Conservation (phyloP, 176 grass and related monocot species). For the Juncus effusus region DNA sequence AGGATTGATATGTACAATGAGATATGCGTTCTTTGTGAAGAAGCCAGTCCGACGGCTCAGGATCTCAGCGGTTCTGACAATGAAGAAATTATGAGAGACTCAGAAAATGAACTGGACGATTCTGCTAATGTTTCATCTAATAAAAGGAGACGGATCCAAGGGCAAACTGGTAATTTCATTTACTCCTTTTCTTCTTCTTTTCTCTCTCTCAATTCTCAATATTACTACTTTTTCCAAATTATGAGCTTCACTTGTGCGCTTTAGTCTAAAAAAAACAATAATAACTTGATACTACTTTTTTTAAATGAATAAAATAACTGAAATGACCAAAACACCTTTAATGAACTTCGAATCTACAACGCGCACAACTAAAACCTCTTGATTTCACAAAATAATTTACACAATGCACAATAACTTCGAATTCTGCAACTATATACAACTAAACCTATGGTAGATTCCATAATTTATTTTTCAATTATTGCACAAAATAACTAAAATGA, state of each 20-base stretch:
- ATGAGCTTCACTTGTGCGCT: too few species aligned
- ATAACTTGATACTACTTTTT: too few species aligned
- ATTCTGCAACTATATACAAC: too few species aligned
- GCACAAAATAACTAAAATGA: too few species aligned
- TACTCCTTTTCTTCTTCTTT: neutral
- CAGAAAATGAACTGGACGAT: slow-evolving; percentile 11
- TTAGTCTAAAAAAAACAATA: too few species aligned
- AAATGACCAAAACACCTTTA: too few species aligned
- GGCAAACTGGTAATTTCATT: slow-evolving; percentile 6
- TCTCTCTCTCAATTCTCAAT: neutral
- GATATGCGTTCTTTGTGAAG: slow-evolving; percentile 12
- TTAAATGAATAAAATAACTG: too few species aligned
- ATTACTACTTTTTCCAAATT: too few species aligned
- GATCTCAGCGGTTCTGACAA: neutral
- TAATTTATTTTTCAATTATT: neutral
- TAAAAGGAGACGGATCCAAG: slow-evolving; percentile 4
- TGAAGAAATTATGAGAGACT: slow-evolving; percentile 1
- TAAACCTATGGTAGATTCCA: neutral
- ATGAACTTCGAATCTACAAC: too few species aligned
- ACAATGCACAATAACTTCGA: neutral
- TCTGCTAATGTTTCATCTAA: neutral
- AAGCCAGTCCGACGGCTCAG: neutral
- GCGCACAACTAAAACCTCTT: too few species aligned
- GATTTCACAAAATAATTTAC: neutral
- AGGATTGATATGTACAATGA: slow-evolving; percentile 16